Evolutionary conservation across 768 basidiomycete genomes (phyloP).

Genomic region (Pholiota molesta): DNA sequence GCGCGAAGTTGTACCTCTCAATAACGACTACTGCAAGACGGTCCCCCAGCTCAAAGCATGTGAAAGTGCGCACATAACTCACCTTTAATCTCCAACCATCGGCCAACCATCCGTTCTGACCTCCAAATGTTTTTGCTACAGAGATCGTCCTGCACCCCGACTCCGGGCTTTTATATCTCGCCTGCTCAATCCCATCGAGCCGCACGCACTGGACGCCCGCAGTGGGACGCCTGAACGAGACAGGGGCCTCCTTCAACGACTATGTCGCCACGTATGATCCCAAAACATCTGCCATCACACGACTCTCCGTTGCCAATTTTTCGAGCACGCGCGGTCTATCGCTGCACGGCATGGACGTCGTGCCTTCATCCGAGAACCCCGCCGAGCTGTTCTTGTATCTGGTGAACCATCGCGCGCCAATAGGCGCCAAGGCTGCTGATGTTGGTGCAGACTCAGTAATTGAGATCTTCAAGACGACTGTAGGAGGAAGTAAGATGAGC

Average conservation of each 20-base stretch:
- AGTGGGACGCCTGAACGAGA: slow-evolving; percentile 35
- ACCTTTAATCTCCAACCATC: neutral
- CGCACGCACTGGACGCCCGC: slow-evolving; percentile 59
- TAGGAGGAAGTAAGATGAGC: slow-evolving; percentile 44
- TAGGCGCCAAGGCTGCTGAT: slow-evolving; percentile 32
- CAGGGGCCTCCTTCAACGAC: slow-evolving; percentile 45
- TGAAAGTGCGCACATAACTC: slow-evolving; percentile 3
- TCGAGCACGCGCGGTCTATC: slow-evolving; percentile 47
- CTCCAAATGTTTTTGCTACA: neutral
- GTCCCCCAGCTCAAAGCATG: slow-evolving; percentile 12
- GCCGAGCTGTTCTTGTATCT: slow-evolving; percentile 63
- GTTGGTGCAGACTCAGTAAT: slow-evolving; percentile 74
- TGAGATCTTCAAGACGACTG: slow-evolving; percentile 64
- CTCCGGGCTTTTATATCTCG: slow-evolving; percentile 60
- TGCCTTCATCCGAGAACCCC: slow-evolving; percentile 50
- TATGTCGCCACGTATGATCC: slow-evolving; percentile 66
- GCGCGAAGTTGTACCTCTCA: neutral
- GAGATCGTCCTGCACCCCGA: slow-evolving; percentile 41
- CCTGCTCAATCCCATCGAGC: slow-evolving; percentile 56
- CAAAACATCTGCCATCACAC: slow-evolving; percentile 43
- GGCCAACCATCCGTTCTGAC: neutral
- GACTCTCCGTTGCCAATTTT: slow-evolving; percentile 45
- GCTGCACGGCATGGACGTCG: slow-evolving; percentile 72
- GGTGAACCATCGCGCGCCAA: slow-evolving; percentile 70
- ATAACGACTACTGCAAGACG: slow-evolving; percentile 10